Conservation (phyloP, 2,329 filamentous ascomycete species). For the Alternaria hordeiaustralica region DNA sequence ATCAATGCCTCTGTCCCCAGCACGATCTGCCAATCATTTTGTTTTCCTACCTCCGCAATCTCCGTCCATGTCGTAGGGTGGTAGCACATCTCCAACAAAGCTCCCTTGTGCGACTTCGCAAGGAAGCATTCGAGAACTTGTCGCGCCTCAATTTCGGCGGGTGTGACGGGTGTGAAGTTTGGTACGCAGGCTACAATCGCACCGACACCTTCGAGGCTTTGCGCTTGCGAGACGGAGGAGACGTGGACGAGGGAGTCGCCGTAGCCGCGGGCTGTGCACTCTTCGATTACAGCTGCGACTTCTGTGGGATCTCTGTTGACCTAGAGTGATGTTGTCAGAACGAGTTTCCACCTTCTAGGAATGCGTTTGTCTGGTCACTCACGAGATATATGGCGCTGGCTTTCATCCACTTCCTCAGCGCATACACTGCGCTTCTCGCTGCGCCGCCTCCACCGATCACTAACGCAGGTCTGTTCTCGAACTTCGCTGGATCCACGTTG, state of each 20-base stretch:
- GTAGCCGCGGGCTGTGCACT: slow-evolving; percentile 67
- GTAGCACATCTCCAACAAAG: slow-evolving; percentile 83
- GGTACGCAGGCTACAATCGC: slow-evolving; percentile 78
- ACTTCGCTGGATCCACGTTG: slow-evolving; percentile 55
- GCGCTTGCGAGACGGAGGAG: slow-evolving; percentile 65
- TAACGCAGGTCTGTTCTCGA: slow-evolving; percentile 69
- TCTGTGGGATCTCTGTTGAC: slow-evolving; percentile 74
- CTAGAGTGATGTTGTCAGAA: not conserved
- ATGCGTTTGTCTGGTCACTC: not conserved
- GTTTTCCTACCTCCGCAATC: slow-evolving; percentile 66
- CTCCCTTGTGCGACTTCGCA: slow-evolving; percentile 63
- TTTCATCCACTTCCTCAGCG: slow-evolving; percentile 72
- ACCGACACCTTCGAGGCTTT: slow-evolving; percentile 63
- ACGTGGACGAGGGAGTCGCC: slow-evolving; percentile 68
- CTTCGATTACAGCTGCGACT: slow-evolving; percentile 69
- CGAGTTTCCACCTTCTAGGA: not conserved
- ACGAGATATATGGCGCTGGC: slow-evolving; percentile 73
- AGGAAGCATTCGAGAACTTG: slow-evolving; percentile 61
- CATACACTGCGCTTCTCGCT: slow-evolving; percentile 78
- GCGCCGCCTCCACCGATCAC: slow-evolving; percentile 81
- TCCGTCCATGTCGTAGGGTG: slow-evolving; percentile 71
- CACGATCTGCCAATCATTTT: slow-evolving; percentile 74
- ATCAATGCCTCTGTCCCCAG: slow-evolving; percentile 79
- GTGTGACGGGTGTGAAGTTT: slow-evolving; percentile 72
- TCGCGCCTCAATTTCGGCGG: slow-evolving; percentile 67